Evolutionary conservation across 1,284 basidiomycete species (phyloP).

Genomic region (Mycosarcoma mackinlayi): DNA sequence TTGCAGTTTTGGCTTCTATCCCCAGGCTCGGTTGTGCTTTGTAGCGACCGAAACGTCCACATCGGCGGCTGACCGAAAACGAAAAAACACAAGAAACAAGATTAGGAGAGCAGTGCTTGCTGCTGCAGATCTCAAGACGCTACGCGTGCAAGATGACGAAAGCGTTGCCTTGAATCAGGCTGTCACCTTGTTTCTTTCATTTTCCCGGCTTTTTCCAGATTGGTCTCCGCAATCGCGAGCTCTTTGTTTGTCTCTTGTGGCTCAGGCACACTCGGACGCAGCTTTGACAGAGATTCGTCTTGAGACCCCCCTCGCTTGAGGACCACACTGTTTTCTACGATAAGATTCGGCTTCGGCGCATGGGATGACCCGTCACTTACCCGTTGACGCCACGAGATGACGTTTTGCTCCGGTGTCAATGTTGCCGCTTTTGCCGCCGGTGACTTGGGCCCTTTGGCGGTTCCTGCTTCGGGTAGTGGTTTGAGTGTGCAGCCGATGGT

Average conservation of each 20-base stretch:
- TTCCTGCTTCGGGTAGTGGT: too few species aligned
- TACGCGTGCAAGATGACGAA: constrained; percentile 30
- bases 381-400: not conserved
- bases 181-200: constrained; percentile 1
- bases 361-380: not conserved
- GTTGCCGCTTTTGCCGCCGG: not conserved
- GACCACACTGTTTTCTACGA: not conserved
- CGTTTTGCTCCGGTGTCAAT: not conserved
- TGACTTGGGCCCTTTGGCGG: not conserved
- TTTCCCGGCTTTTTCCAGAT: not conserved
- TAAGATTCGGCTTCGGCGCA: not conserved
- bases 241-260: too few species aligned
- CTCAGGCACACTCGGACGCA: not conserved
- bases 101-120: too few species aligned
- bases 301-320: constrained; percentile 3
- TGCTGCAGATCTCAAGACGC: too few species aligned
- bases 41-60: too few species aligned
- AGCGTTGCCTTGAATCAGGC: constrained; percentile 22
- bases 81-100: not conserved
- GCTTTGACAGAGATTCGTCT: too few species aligned
- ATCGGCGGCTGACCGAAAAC: not conserved
- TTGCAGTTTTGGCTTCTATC: too few species aligned
- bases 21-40: not conserved
- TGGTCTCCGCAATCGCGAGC: too few species aligned
- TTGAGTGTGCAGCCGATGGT: too few species aligned